Evolutionary conservation across 495 filamentous ascomycete species (phyloP), one percentile per base, ranked within the genome.

Genomic region (Neurospora sp.): DNA sequence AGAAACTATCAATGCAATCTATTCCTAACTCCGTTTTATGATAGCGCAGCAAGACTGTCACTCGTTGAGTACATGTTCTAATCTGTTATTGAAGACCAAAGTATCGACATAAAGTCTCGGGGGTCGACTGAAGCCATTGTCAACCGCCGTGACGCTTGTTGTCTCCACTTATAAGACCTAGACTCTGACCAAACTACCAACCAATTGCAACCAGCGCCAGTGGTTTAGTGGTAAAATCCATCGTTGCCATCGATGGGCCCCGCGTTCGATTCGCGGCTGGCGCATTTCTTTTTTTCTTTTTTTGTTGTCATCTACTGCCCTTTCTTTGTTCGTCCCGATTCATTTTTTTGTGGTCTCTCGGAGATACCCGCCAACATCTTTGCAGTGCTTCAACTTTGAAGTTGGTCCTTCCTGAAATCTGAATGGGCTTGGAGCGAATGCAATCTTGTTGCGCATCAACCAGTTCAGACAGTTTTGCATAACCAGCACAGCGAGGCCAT

Each of bases 171-270:
- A 53, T 53, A 53, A 3, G 20, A 1, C 9, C 4, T 0, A 12
- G 4, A 3, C 5, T 53, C 1, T 3, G 18, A 8, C 7, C 3
- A 14, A 53, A 3, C 4, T 14, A 53, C 7, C 1, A 31, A 31
- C 2, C 45, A 16, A 27, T 31, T 61, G 5, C 9, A 61, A 61
- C 3, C 10, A 61, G 53, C 53, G 53, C 53, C 79, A 82, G 82
- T 84, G 82, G 82, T 84, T 84, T 84, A 84, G 83, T 84, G 83
- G 83, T 84, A 84, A 84, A 84, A 84, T 84, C 81, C 83, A 84
- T 84, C 83, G 83, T 84, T 84, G 83, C 83, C 83, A 84, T 84
- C 82, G 83, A 84, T 84, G 83, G 81, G 83, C 83, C 83, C 83
- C 83, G 83, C 78, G 83, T 84, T 84, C 83, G 82, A 84, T 84